Base-by-base conservation (phyloP, 352 stramenopile genomes). In the Phytophthora meadii region DNA sequence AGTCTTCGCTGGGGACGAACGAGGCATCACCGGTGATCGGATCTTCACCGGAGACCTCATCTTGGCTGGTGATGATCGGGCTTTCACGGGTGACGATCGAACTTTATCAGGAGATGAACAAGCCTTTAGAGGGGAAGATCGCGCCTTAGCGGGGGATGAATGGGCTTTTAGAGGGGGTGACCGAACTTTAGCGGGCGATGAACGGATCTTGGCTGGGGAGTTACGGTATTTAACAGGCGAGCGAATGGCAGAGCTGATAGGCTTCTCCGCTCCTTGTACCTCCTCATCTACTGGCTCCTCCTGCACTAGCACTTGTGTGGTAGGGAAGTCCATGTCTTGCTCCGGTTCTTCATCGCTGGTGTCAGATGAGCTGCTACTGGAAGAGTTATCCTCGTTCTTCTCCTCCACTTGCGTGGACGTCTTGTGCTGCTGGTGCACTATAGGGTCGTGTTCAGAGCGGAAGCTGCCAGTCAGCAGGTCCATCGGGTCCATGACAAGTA, bases 251-350 rank as follows among this genome's bases (percentile, higher is more conserved):
- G 57, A 52, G 24, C 50, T 77, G 34, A 24, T 67, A 3, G 50
- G 44, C 15, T 40, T 30, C n/a, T 57, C 17, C 25, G 27, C 24
- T 10, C 63, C 54, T 10, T 70, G 54, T 11, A 36, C 47, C 1
- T 52, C 52, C 22, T 65, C 53, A 14, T 61, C 25, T 2, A 9
- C 17, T 10, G n/a, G 32, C 9, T 82, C 65, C 0, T 79, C 67
- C 3, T 77, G 73, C 3, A 63, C 46, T 22, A 87, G 56, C 40
- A 79, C 30, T 54, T 89, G 80, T 36, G 77, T 87, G 40, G 59
- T 55, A 14, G 76, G 73, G 28, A 81, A 70, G 22, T 65, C 73
- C 50, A 67, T 48, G 52, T 74, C 72, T 30, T 76, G 70, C 17
- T 79, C 68, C 4, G 15, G 49, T 6, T 76, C 66, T 32, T 61